Evolutionary conservation across 106 monocot species (phyloP).

Genomic region (Triglochin maritima): DNA sequence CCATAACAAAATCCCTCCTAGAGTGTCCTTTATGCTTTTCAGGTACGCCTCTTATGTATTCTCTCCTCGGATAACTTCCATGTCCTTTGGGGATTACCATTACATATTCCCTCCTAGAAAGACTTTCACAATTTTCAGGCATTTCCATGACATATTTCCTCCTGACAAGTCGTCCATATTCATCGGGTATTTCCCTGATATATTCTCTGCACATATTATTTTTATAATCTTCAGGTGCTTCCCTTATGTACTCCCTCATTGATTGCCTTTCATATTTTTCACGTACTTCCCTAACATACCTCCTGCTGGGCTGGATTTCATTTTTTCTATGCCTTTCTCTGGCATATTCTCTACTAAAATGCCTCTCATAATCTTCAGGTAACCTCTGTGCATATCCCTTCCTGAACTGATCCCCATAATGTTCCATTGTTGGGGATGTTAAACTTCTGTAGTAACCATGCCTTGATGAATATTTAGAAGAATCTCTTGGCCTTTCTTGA

Average conservation of each 20-base stretch:
- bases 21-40: background rate
- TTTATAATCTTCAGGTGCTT: background rate
- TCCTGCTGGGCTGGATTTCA: background rate
- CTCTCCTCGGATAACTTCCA: background rate
- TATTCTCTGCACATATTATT: background rate
- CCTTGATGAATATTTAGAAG: background rate
- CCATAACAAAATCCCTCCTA: constrained; percentile 1
- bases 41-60: background rate
- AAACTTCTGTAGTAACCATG: background rate
- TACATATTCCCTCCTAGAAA: background rate
- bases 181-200: constrained; percentile 3
- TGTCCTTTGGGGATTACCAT: background rate
- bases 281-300: background rate
- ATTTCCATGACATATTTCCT: background rate
- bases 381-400: background rate
- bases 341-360: background rate
- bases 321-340: background rate
- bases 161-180: background rate
- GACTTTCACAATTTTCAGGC: background rate
- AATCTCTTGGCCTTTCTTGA: no score
- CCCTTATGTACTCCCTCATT: constrained; percentile 1
- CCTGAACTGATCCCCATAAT: background rate
- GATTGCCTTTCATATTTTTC: background rate
- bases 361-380: background rate
- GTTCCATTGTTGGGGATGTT: background rate